Evolutionary conservation across 2,329 filamentous ascomycete genomes (phyloP).

Genomic region (Cladobotryum mycophilum): DNA sequence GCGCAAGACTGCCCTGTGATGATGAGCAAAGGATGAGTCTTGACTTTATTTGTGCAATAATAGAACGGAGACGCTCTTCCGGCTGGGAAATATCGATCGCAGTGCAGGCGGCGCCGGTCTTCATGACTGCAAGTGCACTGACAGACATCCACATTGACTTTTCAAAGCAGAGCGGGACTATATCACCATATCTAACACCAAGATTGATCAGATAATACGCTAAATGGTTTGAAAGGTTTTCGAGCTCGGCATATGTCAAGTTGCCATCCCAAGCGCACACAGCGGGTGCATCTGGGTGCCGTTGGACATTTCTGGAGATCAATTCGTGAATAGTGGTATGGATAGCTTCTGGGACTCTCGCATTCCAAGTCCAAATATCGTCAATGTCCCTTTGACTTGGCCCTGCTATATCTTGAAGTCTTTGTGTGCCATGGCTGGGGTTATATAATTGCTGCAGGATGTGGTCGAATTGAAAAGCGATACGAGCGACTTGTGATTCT

Average conservation of each 20-base stretch:
- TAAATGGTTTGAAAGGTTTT: constrained; percentile 3
- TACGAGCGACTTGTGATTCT: too few relatives aligned
- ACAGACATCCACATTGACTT: constrained; percentile 5
- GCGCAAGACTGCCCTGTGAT: too few relatives aligned
- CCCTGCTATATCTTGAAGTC: too few relatives aligned
- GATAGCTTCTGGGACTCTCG: neutral
- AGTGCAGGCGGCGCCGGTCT: constrained; percentile 3
- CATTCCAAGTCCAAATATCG: too few relatives aligned
- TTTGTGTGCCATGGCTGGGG: too few relatives aligned
- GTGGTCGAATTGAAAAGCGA: too few relatives aligned
- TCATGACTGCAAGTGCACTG: constrained; percentile 6
- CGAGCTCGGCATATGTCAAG: constrained; percentile 12
- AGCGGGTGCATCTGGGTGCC: neutral
- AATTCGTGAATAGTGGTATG: constrained; percentile 2
- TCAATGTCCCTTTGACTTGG: too few relatives aligned
- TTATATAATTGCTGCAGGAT: too few relatives aligned
- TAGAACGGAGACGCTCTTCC: too few relatives aligned
- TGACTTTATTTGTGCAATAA: too few relatives aligned
- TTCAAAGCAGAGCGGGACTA: constrained; percentile 9
- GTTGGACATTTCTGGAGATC: neutral
- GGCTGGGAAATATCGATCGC: too few relatives aligned
- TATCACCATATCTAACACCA: neutral
- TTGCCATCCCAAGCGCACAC: constrained; percentile 14
- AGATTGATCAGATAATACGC: neutral
- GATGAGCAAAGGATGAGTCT: too few relatives aligned